phyloP scores from a whole-genome alignment of 768 basidiomycete species.

The Erythrobasidium yunnanense region DNA sequence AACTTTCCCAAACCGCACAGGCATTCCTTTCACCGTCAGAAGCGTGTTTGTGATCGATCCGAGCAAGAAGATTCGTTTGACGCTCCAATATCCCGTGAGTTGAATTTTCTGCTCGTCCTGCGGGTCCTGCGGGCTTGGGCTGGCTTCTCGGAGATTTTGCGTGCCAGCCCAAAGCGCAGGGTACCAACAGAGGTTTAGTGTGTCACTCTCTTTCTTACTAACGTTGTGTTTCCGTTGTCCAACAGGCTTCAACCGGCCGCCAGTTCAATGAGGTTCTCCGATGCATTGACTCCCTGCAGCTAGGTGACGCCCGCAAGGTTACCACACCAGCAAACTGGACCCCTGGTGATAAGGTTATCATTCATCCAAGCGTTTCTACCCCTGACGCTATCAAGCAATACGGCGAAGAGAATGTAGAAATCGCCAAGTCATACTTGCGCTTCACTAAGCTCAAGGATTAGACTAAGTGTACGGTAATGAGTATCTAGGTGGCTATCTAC shows the following conservation, averaged over 20 bases:
- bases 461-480: not conserved
- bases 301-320: conserved; percentile 51
- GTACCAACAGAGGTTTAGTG: no score
- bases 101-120: no score
- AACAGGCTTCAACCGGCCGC: conserved; percentile 71
- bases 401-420: conserved; percentile 64
- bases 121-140: no score
- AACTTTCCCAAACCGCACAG: no score
- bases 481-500: no score
- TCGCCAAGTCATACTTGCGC: conserved; percentile 67
- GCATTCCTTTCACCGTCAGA: conserved; percentile 87
- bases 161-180: no score
- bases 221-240: not conserved
- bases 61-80: conserved; percentile 83
- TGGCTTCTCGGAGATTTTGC: no score
- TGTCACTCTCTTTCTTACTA: not conserved
- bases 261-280: conserved; percentile 71
- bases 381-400: conserved; percentile 87
- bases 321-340: conserved; percentile 82
- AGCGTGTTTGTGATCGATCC: conserved; percentile 98
- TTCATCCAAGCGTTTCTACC: conserved; percentile 59
- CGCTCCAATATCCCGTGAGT: conserved; percentile 63
- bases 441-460: conserved; percentile 39
- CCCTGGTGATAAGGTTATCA: conserved; percentile 74
- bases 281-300: conserved; percentile 83